A percentile compares a stretch with the other conserved stretches of the same genome.
Conservation (phyloP, 192 early-diverging fungal species). For the Coemansia sp. region DNA sequence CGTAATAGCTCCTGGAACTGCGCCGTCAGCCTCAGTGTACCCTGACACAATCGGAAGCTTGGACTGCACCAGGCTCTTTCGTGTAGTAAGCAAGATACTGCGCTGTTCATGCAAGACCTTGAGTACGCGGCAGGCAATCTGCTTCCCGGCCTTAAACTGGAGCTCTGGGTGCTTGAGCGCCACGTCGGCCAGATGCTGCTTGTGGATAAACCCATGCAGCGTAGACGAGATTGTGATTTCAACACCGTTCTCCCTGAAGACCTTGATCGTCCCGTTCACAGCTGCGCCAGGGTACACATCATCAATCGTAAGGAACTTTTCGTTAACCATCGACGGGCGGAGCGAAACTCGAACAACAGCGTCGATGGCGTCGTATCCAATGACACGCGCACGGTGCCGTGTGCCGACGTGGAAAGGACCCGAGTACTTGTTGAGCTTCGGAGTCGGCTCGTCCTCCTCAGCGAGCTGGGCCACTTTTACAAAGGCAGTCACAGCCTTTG, state of each 20-base stretch:
- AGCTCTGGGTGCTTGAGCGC: constrained; percentile 66
- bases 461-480: constrained; percentile 64
- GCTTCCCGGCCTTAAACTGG: constrained; percentile 71
- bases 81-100: constrained; percentile 72
- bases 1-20: constrained; percentile 61
- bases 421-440: constrained; percentile 47
- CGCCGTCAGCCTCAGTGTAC: constrained; percentile 56
- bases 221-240: constrained; percentile 58
- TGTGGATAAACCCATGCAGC: constrained; percentile 72
- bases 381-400: constrained; percentile 73
- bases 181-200: constrained; percentile 72
- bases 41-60: constrained; percentile 65
- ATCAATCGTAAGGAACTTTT: constrained; percentile 64
- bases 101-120: constrained; percentile 56
- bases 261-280: constrained; percentile 53
- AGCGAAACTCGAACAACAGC: constrained; percentile 72
- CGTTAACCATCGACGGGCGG: constrained; percentile 66
- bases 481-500: constrained; percentile 18
- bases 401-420: constrained; percentile 68
- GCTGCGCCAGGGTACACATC: constrained; percentile 58
- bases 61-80: constrained; percentile 71
- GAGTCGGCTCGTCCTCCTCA: constrained; percentile 61
- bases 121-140: constrained; percentile 73
- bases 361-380: constrained; percentile 77
- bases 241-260: constrained; percentile 58